Percentiles rank a stretch among this genome's conserved stretches.
phyloP scores from a whole-genome alignment of 331 rosid species.

The Pyracantha coccinea region DNA sequence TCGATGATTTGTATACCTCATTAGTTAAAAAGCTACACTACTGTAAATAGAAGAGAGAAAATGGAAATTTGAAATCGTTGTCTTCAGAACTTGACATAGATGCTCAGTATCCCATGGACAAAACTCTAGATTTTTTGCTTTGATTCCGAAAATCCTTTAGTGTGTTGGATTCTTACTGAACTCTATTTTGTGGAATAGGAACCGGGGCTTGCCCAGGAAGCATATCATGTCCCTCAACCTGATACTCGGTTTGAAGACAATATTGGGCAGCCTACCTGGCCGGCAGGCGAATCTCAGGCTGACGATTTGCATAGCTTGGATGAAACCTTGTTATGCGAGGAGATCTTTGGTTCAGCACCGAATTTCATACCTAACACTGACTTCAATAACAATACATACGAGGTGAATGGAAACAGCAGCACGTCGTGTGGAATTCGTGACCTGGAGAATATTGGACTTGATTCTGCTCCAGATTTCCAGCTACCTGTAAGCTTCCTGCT shows the following conservation, averaged over 20 bases:
- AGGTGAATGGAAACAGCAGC: slow-evolving; percentile 15
- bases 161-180: slow-evolving; percentile 6
- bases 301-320: slow-evolving; percentile 37
- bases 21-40: neutral
- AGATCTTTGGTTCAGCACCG: slow-evolving; percentile 28
- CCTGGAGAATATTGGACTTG: slow-evolving; percentile 59
- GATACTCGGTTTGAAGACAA: slow-evolving; percentile 21
- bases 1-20: no score
- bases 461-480: slow-evolving; percentile 64
- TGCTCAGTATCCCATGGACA: neutral
- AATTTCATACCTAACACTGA: slow-evolving; percentile 12
- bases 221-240: slow-evolving; percentile 15
- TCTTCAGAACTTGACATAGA: no score
- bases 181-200: slow-evolving; percentile 32
- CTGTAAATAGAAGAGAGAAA: neutral
- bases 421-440: slow-evolving; percentile 36
- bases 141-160: neutral
- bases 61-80: neutral
- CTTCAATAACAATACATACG: slow-evolving; percentile 4
- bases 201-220: slow-evolving; percentile 16
- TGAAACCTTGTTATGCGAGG: slow-evolving; percentile 63
- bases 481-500: slow-evolving; percentile 43
- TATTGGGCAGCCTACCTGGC: slow-evolving; percentile 30
- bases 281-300: slow-evolving; percentile 75
- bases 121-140: neutral